These are phyloP conservation scores for Starmerella sp. DNA, from an alignment of 805 yeast genomes.

Conservation along the genomic window DNA sequence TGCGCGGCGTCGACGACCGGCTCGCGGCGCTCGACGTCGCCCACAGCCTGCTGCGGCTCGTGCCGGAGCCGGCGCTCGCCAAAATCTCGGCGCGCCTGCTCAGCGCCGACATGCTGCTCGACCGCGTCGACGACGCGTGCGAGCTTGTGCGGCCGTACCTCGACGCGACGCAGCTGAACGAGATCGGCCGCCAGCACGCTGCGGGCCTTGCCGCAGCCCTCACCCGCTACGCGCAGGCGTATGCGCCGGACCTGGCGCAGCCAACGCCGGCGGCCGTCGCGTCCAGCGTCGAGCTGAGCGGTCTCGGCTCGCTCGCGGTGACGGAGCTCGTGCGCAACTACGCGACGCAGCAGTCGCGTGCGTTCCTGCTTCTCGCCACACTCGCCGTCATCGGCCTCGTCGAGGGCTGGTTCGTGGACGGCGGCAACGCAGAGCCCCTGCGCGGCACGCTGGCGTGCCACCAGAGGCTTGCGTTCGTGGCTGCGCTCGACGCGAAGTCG, in stretches of 20 bases:
- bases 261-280: neutral
- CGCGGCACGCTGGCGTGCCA: conserved; percentile 7
- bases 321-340: conserved; percentile 12
- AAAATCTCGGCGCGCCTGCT: conserved; percentile 2
- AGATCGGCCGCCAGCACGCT: conserved; percentile 6
- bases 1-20: neutral
- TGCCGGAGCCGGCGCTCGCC: neutral
- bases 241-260: neutral
- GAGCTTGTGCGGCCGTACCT: conserved; percentile 2
- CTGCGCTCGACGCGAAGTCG: conserved; percentile 2
- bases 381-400: conserved; percentile 16
- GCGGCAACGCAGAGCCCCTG: neutral
- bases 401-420: conserved; percentile 18
- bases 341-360: conserved; percentile 6
- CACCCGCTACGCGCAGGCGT: neutral
- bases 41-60: neutral
- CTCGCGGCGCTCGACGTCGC: conserved; percentile 2
- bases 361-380: conserved; percentile 8
- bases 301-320: conserved; percentile 16
- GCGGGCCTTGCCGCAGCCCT: neutral
- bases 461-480: conserved; percentile 7
- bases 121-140: conserved; percentile 7
- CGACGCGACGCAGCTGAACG: conserved; percentile 8
- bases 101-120: conserved; percentile 6
- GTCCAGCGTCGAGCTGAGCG: conserved; percentile 2